A percentile compares a stretch with the other conserved stretches of the same genome.
These are phyloP conservation scores for Lichtheimia ornata DNA, from an alignment of 371 early-diverging fungal species.

Conservation along the genomic window DNA sequence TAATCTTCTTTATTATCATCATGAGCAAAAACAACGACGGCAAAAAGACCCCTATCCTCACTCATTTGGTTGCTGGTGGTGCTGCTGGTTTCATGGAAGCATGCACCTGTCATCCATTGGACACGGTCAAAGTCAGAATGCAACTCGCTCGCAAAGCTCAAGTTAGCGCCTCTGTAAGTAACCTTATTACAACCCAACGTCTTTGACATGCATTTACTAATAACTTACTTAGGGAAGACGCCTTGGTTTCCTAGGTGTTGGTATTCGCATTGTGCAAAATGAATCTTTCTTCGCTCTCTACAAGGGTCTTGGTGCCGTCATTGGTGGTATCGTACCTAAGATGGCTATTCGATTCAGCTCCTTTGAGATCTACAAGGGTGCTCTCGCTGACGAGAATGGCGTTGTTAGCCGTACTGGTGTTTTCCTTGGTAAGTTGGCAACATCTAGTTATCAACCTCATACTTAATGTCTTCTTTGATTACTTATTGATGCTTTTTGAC, in stretches of 20 bases:
- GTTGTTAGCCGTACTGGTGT: conserved; percentile 71
- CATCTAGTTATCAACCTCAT: too few relatives aligned
- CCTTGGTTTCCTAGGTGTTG: conserved; percentile 81
- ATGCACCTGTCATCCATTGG: conserved; percentile 93
- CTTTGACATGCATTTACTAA: not conserved
- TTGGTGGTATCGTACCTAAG: conserved; percentile 98
- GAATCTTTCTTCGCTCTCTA: conserved; percentile 92
- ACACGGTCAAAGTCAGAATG: conserved; percentile 97
- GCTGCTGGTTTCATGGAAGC: conserved; percentile 95
- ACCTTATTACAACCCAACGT: not conserved
- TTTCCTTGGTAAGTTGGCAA: conserved; percentile 72
- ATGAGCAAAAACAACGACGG: conserved; percentile 45
- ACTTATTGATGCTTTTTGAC: not conserved
- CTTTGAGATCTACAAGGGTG: conserved; percentile 92
- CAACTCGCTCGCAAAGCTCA: conserved; percentile 68
- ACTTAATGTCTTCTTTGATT: not conserved
- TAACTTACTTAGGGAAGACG: conserved; percentile 33
- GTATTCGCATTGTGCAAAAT: conserved; percentile 80
- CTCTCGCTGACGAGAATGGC: conserved; percentile 74
- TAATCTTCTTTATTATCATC: conserved; percentile 1
- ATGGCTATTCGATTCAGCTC: conserved; percentile 98
- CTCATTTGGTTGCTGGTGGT: conserved; percentile 90
- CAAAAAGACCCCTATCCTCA: conserved; percentile 53
- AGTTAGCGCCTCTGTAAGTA: conserved; percentile 43
- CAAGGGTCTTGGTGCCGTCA: conserved; percentile 97